Evolutionary conservation across 1,284 basidiomycete species (phyloP).

Genomic region (Boletellus dicymbophilus): DNA sequence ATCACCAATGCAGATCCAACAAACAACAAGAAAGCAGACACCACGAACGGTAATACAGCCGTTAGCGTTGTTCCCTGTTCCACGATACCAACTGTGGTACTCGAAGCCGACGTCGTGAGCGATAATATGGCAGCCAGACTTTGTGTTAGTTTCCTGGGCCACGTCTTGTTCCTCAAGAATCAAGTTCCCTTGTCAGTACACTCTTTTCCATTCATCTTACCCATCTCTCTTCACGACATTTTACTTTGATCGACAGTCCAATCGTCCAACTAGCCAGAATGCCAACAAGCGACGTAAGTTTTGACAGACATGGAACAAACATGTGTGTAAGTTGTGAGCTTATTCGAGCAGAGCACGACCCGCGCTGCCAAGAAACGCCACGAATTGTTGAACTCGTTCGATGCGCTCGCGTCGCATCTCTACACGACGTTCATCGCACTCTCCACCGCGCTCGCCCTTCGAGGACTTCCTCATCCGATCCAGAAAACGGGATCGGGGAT

Average conservation of each 20-base stretch:
- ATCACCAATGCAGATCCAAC: no score
- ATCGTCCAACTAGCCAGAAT: constrained; percentile 60
- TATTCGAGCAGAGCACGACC: constrained; percentile 38
- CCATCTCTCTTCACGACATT: neutral
- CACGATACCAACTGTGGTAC: constrained; percentile 43
- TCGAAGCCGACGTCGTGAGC: constrained; percentile 53
- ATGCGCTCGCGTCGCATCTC: constrained; percentile 71
- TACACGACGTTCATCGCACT: constrained; percentile 70
- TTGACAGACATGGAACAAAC: neutral
- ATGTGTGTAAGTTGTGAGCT: neutral
- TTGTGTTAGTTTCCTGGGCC: constrained; percentile 58
- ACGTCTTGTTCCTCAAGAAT: constrained; percentile 72
- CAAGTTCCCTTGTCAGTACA: constrained; percentile 72
- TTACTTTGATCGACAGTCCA: constrained; percentile 45
- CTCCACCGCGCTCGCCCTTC: constrained; percentile 58
- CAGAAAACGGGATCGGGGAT: neutral
- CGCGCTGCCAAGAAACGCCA: constrained; percentile 56
- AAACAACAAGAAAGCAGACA: neutral
- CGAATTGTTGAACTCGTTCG: constrained; percentile 63
- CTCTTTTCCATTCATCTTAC: neutral
- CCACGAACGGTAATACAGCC: neutral
- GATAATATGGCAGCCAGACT: constrained; percentile 62
- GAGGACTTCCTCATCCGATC: constrained; percentile 8
- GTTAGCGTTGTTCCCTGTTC: neutral
- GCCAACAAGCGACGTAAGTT: constrained; percentile 34